These are phyloP conservation scores for Cordyceps tenuipes DNA, from an alignment of 2,329 filamentous ascomycete genomes.

Conservation along the genomic window DNA sequence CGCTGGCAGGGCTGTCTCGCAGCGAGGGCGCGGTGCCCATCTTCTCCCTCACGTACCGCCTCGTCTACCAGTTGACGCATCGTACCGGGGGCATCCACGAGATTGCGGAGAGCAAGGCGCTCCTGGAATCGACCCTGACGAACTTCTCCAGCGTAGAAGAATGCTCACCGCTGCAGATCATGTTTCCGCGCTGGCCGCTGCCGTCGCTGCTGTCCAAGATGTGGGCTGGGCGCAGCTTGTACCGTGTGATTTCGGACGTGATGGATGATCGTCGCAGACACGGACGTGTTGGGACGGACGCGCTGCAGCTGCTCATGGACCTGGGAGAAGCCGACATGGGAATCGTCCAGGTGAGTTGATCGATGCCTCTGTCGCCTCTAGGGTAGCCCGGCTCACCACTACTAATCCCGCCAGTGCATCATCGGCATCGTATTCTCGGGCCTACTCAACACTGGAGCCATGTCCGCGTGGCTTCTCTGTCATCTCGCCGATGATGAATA, in stretches of 20 bases:
- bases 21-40: slow-evolving; percentile 30
- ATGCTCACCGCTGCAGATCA: slow-evolving; percentile 34
- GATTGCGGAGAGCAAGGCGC: slow-evolving; percentile 37
- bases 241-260: slow-evolving; percentile 39
- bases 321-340: slow-evolving; percentile 35
- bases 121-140: slow-evolving; percentile 34
- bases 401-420: slow-evolving; percentile 32
- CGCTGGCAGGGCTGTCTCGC: background rate
- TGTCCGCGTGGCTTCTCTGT: slow-evolving; percentile 43
- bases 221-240: slow-evolving; percentile 38
- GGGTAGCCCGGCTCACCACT: background rate
- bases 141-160: slow-evolving; percentile 40
- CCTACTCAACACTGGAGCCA: slow-evolving; percentile 49
- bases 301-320: slow-evolving; percentile 46
- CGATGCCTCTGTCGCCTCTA: background rate
- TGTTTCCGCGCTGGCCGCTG: slow-evolving; percentile 45
- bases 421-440: slow-evolving; percentile 48
- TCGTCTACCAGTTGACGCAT: slow-evolving; percentile 50
- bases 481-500: slow-evolving; percentile 38
- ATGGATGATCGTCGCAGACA: slow-evolving; percentile 35
- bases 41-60: slow-evolving; percentile 43
- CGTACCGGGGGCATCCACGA: slow-evolving; percentile 45
- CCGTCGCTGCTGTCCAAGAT: slow-evolving; percentile 33
- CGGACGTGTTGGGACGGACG: slow-evolving; percentile 37
- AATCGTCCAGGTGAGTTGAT: slow-evolving; percentile 32